Conservation (phyloP, 2,329 filamentous ascomycete species). For the Fusarium irregulare region DNA sequence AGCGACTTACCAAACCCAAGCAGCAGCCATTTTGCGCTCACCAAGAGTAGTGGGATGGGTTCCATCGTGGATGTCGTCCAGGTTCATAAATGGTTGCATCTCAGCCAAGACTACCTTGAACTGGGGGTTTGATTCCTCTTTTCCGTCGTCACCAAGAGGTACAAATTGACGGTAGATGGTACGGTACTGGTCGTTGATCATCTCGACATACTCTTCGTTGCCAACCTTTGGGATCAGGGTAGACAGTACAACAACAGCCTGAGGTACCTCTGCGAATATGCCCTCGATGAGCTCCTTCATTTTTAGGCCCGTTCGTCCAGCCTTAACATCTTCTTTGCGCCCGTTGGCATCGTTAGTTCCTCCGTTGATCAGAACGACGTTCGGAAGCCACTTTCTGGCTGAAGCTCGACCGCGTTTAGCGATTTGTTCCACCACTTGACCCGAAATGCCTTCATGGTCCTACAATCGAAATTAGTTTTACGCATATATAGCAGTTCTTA, state of each 20-base stretch:
- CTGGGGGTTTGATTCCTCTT: not conserved
- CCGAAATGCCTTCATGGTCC: slow-evolving; percentile 5
- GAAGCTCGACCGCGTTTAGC: not conserved
- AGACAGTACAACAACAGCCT: slow-evolving; percentile 2
- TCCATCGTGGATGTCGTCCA: not conserved
- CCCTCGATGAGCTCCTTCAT: slow-evolving; percentile 8
- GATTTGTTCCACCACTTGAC: not conserved
- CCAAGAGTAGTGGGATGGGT: not conserved
- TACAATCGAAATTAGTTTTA: not conserved
- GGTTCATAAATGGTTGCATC: not conserved
- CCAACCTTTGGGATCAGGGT: not conserved
- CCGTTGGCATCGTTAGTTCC: slow-evolving; percentile 4
- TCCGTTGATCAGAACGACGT: not conserved
- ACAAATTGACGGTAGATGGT: slow-evolving; percentile 5
- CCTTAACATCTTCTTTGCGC: not conserved
- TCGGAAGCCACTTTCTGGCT: not conserved
- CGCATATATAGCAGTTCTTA: accelerated
- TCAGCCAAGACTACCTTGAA: slow-evolving; percentile 3
- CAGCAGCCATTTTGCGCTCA: slow-evolving; percentile 1
- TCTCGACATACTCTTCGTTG: not conserved
- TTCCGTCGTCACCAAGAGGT: not conserved
- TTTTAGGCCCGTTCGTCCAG: not conserved
- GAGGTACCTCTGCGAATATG: not conserved
- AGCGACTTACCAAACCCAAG: not conserved
- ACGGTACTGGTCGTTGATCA: not conserved